Evolutionary conservation across 495 filamentous ascomycete species (phyloP), one percentile per base, ranked within the genome.

Genomic region (Talaromyces wortmannii): DNA sequence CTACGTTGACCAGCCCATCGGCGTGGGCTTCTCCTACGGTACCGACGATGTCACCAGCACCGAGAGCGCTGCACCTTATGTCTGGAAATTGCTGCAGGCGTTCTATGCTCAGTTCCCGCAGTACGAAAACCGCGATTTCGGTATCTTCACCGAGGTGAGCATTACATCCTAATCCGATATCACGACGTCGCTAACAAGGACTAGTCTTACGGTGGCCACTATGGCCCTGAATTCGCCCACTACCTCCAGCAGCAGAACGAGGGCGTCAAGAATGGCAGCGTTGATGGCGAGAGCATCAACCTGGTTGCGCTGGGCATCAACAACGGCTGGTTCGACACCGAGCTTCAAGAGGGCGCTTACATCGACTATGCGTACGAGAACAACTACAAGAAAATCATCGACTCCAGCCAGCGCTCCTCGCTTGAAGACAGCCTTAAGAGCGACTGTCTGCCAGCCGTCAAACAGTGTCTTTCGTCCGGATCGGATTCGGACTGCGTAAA

Each of bases 181-280:
- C 36, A 31, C 15, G 8, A 4, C 45, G 31, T 23, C 23, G 31
- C 48, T 7, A 47, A 31, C 17, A 48, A 13, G 8, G n/a, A 17
- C 15, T 67, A 83, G 66, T 79, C 76, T 0, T 83, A 83, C 54
- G 80, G 80, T 18, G 80, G 79, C 7, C 79, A 80, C 58, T 83
- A 81, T 52, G 64, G 60, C 0, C 81, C 80, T 11, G 78, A 72
- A 50, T 82, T 82, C 55, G 71, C 73, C 4, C 55, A 66, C 42
- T 80, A 81, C 59, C 75, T 82, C 50, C 60, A 76, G 48, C 55
- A 72, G 8, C 78, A 82, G 59, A 84, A 84, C 56, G 61, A 64
- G 5, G 73, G 65, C 8, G 72, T 79, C 51, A 58, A 61, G 17
- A 52, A 56, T 8, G 76, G 76, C 4, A 59, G 59, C 6, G 50